A percentile compares a stretch with the other conserved stretches of the same genome.
Conservation (phyloP, 768 basidiomycete species). For the Tulasnella calospora region DNA sequence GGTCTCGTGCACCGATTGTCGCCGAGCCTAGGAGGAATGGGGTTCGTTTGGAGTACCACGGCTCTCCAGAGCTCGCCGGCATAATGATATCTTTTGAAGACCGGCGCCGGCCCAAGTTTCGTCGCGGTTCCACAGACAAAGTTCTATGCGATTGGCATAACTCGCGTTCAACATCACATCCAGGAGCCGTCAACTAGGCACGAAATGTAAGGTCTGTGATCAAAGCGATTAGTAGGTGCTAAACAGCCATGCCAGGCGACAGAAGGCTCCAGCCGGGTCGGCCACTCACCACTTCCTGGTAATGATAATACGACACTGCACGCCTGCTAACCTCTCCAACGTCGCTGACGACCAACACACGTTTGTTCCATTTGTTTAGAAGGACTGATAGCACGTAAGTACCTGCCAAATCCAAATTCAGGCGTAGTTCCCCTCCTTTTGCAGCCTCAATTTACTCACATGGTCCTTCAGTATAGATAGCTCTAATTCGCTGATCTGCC, state of each 20-base stretch:
- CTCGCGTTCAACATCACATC: neutral
- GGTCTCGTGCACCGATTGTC: conserved; percentile 3
- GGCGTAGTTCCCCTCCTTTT: neutral
- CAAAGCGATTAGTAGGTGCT: neutral
- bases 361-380: neutral
- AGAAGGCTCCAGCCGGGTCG: neutral
- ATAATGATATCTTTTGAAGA: neutral
- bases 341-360: neutral
- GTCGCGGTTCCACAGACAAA: neutral
- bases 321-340: neutral
- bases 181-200: neutral
- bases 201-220: neutral
- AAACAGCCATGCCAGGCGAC: neutral
- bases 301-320: neutral
- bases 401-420: neutral
- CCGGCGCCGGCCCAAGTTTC: neutral
- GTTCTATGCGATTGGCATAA: too few relatives aligned
- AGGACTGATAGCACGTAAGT: neutral
- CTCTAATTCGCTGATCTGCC: neutral
- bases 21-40: neutral
- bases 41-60: neutral
- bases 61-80: neutral
- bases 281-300: neutral
- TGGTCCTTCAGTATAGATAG: neutral
- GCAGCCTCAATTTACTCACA: neutral